Evolutionary conservation across 2,329 filamentous ascomycete genomes (phyloP).

Genomic region (Sporothrix dimorphospora): DNA sequence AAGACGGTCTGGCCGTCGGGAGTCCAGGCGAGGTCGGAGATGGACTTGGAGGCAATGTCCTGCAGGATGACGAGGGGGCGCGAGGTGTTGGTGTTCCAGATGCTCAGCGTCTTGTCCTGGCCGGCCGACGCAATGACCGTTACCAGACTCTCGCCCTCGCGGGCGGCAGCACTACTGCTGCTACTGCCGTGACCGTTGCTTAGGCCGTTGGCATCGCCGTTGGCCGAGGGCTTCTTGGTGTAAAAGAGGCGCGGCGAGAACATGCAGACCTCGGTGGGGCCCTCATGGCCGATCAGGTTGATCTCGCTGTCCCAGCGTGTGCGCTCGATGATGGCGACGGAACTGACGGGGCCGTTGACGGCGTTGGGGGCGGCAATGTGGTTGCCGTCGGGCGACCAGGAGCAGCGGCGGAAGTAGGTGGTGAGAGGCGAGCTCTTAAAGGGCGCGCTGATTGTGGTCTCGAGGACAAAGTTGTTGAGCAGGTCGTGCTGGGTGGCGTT

Average conservation of each 20-base stretch:
- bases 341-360: slow-evolving; percentile 95
- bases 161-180: not conserved
- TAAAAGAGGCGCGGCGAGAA: slow-evolving; percentile 93
- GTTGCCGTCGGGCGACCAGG: slow-evolving; percentile 96
- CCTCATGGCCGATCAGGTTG: slow-evolving; percentile 95
- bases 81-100: slow-evolving; percentile 97
- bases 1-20: slow-evolving; percentile 88
- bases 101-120: slow-evolving; percentile 92
- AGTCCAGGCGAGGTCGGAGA: slow-evolving; percentile 92
- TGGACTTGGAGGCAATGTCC: slow-evolving; percentile 85
- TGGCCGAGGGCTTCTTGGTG: slow-evolving; percentile 65
- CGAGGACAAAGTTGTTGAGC: slow-evolving; percentile 93
- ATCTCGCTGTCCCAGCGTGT: slow-evolving; percentile 95
- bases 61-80: slow-evolving; percentile 88
- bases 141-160: slow-evolving; percentile 55
- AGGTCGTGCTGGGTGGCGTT: slow-evolving; percentile 95
- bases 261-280: slow-evolving; percentile 93
- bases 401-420: slow-evolving; percentile 94
- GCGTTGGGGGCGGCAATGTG: slow-evolving; percentile 97
- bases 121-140: slow-evolving; percentile 97
- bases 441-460: slow-evolving; percentile 84
- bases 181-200: slow-evolving; percentile 41
- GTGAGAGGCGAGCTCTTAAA: slow-evolving; percentile 92
- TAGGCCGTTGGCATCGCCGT: slow-evolving; percentile 53
- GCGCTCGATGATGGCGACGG: slow-evolving; percentile 92